phyloP scores from a whole-genome alignment of 306 rosid species.

The Castanea sativa region DNA sequence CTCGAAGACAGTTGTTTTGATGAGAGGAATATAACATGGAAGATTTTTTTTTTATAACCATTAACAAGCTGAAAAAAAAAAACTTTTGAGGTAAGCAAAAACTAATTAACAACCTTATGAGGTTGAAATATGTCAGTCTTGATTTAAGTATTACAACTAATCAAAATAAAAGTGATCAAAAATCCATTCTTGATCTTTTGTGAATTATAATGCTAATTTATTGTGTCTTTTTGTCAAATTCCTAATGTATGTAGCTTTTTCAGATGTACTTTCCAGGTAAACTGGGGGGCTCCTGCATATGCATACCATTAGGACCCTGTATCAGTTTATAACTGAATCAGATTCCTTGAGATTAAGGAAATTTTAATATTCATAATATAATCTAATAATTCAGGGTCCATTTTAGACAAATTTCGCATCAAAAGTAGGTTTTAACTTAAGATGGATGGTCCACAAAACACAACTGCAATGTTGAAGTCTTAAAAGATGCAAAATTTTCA shows the following conservation, averaged over 20 bases:
- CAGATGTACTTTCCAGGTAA: background rate
- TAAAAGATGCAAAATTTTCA: too few relatives aligned
- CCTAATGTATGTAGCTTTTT: background rate
- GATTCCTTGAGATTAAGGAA: too few relatives aligned
- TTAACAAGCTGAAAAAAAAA: background rate
- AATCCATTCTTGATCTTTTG: slow-evolving; percentile 18
- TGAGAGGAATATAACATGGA: slow-evolving; percentile 1
- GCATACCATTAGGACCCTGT: too few relatives aligned
- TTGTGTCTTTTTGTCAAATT: background rate
- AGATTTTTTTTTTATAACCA: background rate
- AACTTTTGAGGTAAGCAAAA: slow-evolving; percentile 15
- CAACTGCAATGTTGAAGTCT: too few relatives aligned
- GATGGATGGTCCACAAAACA: too few relatives aligned
- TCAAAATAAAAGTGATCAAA: slow-evolving; percentile 2
- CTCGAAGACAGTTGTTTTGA: slow-evolving; percentile 8
- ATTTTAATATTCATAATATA: too few relatives aligned
- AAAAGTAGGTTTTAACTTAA: too few relatives aligned
- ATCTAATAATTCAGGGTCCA: too few relatives aligned
- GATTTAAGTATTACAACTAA: slow-evolving; percentile 2
- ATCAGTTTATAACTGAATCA: too few relatives aligned
- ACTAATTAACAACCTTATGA: background rate
- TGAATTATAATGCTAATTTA: background rate
- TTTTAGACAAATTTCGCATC: too few relatives aligned
- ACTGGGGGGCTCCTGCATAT: too few relatives aligned
- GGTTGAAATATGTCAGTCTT: too few relatives aligned